Percentiles rank a stretch among this genome's conserved stretches.
phyloP scores from a whole-genome alignment of 2,329 filamentous ascomycete genomes.

The Onygenales sp. region DNA sequence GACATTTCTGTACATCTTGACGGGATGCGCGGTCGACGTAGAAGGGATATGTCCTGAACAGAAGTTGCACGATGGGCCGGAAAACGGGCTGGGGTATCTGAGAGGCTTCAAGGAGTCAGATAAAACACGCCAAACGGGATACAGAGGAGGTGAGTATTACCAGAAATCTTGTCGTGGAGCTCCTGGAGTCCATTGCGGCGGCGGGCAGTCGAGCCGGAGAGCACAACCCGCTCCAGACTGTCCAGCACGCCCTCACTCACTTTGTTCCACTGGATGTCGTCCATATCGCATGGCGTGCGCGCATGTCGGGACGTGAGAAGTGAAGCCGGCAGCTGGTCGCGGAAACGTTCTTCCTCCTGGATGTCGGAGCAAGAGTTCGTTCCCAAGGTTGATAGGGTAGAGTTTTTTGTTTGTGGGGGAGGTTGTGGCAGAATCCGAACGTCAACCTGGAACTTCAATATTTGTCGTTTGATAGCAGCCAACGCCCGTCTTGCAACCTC shows the following conservation, averaged over 20 bases:
- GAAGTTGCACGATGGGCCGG: constrained; percentile 52
- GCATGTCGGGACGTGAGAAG: constrained; percentile 17
- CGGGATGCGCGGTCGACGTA: constrained; percentile 82
- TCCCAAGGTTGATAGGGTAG: background rate
- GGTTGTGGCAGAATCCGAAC: background rate
- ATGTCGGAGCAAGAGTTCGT: background rate
- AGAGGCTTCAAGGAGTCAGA: constrained; percentile 16
- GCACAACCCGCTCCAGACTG: constrained; percentile 28
- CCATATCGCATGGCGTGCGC: constrained; percentile 28
- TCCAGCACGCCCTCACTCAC: constrained; percentile 33
- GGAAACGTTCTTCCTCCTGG: background rate
- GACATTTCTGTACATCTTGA: constrained; percentile 70
- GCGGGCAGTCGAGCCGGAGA: constrained; percentile 34
- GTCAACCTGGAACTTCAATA: background rate
- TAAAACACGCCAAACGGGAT: background rate
- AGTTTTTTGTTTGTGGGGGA: background rate
- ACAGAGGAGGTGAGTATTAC: constrained; percentile 19
- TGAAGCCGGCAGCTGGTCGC: background rate
- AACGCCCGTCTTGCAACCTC: background rate
- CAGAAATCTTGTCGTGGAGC: constrained; percentile 34
- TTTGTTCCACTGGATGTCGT: constrained; percentile 36
- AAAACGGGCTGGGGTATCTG: constrained; percentile 23
- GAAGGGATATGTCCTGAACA: constrained; percentile 79
- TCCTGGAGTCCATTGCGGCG: constrained; percentile 33
- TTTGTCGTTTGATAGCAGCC: background rate